Conservation (phyloP, 768 basidiomycete species). For the Rhizopogon vesiculosus region DNA sequence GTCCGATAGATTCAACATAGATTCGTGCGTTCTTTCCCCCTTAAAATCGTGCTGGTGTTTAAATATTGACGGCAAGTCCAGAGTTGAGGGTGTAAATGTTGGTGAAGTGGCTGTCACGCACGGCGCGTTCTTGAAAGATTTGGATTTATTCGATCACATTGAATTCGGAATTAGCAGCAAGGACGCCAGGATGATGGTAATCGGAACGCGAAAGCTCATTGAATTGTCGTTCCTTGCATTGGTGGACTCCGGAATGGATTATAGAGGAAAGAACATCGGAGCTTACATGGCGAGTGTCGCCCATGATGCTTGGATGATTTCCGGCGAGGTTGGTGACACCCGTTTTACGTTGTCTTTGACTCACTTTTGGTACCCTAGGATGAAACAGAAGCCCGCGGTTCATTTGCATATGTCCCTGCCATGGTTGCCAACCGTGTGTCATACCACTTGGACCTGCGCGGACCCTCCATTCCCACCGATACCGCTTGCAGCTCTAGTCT, state of each 20-base stretch:
- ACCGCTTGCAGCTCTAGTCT: slow-evolving; percentile 47
- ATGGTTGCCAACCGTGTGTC: slow-evolving; percentile 35
- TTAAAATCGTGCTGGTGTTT: not conserved
- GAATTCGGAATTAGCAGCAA: slow-evolving; percentile 30
- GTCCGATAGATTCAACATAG: slow-evolving; percentile 8
- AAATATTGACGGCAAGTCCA: not conserved
- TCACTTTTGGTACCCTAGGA: slow-evolving; percentile 16
- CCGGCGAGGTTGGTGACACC: slow-evolving; percentile 13
- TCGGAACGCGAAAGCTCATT: slow-evolving; percentile 31
- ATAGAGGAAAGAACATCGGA: slow-evolving; percentile 37
- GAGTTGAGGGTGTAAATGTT: not conserved
- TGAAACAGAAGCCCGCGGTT: slow-evolving; percentile 27
- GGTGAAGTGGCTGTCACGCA: not conserved
- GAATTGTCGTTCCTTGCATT: slow-evolving; percentile 37
- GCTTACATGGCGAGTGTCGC: slow-evolving; percentile 33
- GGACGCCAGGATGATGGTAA: slow-evolving; percentile 27
- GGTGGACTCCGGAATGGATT: slow-evolving; percentile 45
- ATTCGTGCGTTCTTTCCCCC: not conserved
- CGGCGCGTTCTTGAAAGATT: slow-evolving; percentile 19
- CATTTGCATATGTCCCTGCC: slow-evolving; percentile 28
- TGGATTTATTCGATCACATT: slow-evolving; percentile 29
- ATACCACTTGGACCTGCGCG: slow-evolving; percentile 32
- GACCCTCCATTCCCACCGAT: slow-evolving; percentile 47
- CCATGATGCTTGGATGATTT: slow-evolving; percentile 21
- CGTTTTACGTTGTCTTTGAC: not conserved